phyloP scores from a whole-genome alignment of 2,329 filamentous ascomycete species.

The Fonsecaea nubica region DNA sequence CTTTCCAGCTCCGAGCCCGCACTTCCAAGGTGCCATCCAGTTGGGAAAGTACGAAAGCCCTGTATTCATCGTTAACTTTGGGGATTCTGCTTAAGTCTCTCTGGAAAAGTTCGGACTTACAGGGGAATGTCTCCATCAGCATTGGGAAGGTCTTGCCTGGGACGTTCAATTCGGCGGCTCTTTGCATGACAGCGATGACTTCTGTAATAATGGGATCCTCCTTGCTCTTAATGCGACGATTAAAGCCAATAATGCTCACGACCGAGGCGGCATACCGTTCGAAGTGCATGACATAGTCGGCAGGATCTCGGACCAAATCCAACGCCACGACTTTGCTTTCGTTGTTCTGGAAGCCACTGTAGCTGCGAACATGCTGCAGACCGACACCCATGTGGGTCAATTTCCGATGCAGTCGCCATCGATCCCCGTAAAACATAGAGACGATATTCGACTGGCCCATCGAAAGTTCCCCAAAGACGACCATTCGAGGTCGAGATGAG shows the following conservation, averaged over 20 bases:
- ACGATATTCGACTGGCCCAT: conserved; percentile 47
- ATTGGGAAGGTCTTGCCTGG: conserved; percentile 63
- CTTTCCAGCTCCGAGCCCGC: conserved; percentile 52
- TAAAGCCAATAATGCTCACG: conserved; percentile 51
- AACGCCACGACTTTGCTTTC: conserved; percentile 63
- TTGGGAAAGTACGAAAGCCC: conserved; percentile 57
- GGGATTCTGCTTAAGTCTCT: background rate
- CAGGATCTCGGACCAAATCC: conserved; percentile 46
- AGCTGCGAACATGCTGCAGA: conserved; percentile 62
- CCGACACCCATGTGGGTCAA: conserved; percentile 61
- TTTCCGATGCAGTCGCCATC: conserved; percentile 54
- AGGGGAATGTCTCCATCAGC: conserved; percentile 63
- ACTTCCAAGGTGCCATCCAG: conserved; percentile 59
- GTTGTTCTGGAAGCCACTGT: conserved; percentile 63
- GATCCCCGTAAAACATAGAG: conserved; percentile 52
- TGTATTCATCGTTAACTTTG: conserved; percentile 6
- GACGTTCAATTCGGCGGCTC: conserved; percentile 63
- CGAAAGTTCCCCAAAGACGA: conserved; percentile 44
- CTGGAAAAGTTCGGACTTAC: conserved; percentile 6
- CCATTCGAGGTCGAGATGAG: conserved; percentile 43
- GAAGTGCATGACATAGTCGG: conserved; percentile 48
- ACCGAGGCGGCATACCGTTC: conserved; percentile 52
- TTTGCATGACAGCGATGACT: conserved; percentile 66
- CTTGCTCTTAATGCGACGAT: conserved; percentile 48
- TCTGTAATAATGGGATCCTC: conserved; percentile 67